These are phyloP conservation scores for Eucalyptus cladocalyx DNA, from an alignment of 345 rosid species.

Conservation along the genomic window DNA sequence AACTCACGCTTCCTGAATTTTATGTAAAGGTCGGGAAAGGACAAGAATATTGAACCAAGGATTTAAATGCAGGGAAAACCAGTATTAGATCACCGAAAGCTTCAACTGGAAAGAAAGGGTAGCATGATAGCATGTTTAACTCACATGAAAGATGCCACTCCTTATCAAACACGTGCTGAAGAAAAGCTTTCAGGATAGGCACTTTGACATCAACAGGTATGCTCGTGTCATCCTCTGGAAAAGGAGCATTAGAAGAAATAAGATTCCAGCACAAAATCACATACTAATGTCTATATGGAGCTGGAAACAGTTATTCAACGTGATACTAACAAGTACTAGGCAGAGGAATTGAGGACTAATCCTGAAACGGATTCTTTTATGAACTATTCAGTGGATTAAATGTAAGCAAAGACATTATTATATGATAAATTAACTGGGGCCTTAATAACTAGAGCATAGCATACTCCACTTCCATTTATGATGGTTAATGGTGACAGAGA, in stretches of 20 bases:
- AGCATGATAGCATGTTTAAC: not conserved
- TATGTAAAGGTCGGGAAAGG: not conserved
- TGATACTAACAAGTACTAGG: not conserved
- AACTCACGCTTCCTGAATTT: not conserved
- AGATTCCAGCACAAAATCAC: not conserved
- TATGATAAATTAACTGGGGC: not conserved
- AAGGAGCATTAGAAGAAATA: not conserved
- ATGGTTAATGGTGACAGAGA: not conserved
- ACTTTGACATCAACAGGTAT: conserved; percentile 8
- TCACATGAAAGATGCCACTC: conserved; percentile 89
- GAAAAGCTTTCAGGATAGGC: conserved; percentile 71
- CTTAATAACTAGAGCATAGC: not conserved
- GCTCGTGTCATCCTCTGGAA: conserved; percentile 96
- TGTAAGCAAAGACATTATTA: not conserved
- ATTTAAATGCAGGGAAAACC: not conserved
- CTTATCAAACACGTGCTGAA: conserved; percentile 54
- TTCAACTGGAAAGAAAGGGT: not conserved
- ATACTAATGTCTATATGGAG: not conserved
- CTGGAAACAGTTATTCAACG: not conserved
- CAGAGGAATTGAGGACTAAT: not conserved
- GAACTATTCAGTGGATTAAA: not conserved
- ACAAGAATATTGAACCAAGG: not conserved
- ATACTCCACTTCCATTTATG: not conserved
- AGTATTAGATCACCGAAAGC: not conserved
- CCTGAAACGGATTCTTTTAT: too few species aligned